Evolutionary conservation across 176 grass and related monocot species (phyloP), one percentile per base, ranked within the genome.

Genomic region (Tuctoria greenei): DNA sequence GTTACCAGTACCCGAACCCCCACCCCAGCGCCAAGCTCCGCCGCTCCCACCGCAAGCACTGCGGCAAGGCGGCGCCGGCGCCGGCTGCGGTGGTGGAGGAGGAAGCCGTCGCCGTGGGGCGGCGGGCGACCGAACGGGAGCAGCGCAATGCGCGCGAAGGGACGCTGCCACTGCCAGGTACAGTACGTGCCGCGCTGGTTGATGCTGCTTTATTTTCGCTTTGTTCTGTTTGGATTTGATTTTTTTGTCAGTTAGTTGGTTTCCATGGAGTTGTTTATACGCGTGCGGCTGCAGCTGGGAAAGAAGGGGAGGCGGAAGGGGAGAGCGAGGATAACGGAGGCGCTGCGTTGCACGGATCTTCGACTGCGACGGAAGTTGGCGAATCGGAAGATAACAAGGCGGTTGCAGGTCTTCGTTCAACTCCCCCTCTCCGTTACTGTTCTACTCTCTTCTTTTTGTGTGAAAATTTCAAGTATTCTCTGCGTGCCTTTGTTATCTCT

Each of bases 21-120:
- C 23, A 92, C 82, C 90, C 90, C 64, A 92, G 90, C 86, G 82
- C 82, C 57, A 92, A 85, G 82, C 82, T 80, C 40, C 86, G 90
- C n/a, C 78, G 82, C 69, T 44, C 82, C 37, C 90, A 92, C 82
- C 90, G 90, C 64, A 85, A 85, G 86, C 61, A 86, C 74, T 92
- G 90, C 72, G 12, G 66, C 58, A 83, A 70, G 64, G 10, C 10
- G 35, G 14, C 51, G 16, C n/a, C 76, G 2, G 1, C 47, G 13
- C 36, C 5, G 24, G 37, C 2, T 24, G 14, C 2, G 8, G 78
- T 9, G 20, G 14, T 10, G 41, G 42, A 58, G 51, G 71, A 24
- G 42, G 60, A 17, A 51, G 64, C 24, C 64, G n/a, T 0, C 3
- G 76, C 38, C 23, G 25, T 51, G 65, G 26, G 21, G n/a, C 72